phyloP scores from a whole-genome alignment of 306 rosid genomes.

The Lathyrus sativus region DNA sequence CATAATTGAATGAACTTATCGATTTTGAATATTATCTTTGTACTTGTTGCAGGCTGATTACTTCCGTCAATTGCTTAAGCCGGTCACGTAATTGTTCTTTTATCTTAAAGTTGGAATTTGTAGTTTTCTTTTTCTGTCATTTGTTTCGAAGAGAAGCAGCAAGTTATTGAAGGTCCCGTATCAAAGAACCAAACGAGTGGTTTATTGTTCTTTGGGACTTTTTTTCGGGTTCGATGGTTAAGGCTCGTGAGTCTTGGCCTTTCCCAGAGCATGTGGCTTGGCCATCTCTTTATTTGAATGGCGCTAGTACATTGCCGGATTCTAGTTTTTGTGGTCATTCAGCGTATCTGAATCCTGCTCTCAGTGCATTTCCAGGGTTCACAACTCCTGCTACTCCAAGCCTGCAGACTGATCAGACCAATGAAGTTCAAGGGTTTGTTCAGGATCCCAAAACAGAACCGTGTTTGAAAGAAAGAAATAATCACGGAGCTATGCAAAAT shows the following conservation, averaged over 20 bases:
- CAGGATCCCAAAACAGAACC: constrained; percentile 45
- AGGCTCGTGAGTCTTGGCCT: constrained; percentile 48
- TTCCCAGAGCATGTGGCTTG: constrained; percentile 51
- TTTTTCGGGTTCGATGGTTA: constrained; percentile 59
- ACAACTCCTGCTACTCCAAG: constrained; percentile 41
- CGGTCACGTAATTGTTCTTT: constrained; percentile 69
- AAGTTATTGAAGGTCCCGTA: constrained; percentile 47
- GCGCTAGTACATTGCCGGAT: constrained; percentile 41
- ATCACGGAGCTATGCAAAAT: constrained; percentile 42
- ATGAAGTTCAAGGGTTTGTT: constrained; percentile 46
- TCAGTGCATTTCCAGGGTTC: constrained; percentile 45
- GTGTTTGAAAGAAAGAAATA: constrained; percentile 36
- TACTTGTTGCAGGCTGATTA: constrained; percentile 74
- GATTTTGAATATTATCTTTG: constrained; percentile 35
- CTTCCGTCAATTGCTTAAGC: constrained; percentile 88
- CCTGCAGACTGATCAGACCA: constrained; percentile 45
- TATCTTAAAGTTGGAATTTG: constrained; percentile 48
- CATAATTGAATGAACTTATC: constrained; percentile 31
- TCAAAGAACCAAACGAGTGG: constrained; percentile 36
- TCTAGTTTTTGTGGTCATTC: constrained; percentile 45
- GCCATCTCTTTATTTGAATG: constrained; percentile 51
- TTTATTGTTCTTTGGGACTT: constrained; percentile 46
- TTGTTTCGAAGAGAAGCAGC: constrained; percentile 46
- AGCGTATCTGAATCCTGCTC: constrained; percentile 42
- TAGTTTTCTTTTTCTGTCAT: constrained; percentile 46